A percentile compares a stretch with the other conserved stretches of the same genome.
Evolutionary conservation across 306 rosid genomes (phyloP).

Genomic region (Rosa rugosa): DNA sequence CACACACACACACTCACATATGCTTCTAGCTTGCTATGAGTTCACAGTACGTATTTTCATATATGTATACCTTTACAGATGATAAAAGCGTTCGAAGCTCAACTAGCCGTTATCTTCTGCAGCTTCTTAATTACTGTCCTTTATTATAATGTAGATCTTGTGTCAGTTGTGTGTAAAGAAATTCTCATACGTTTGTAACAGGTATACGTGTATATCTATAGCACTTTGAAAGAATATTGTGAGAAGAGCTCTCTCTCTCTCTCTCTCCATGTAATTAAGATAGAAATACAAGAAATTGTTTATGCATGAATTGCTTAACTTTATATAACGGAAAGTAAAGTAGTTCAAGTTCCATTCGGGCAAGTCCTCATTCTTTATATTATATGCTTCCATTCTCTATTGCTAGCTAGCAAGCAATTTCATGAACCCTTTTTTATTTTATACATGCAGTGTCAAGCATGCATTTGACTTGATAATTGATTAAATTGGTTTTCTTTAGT

Average conservation of each 20-base stretch:
- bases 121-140: background rate
- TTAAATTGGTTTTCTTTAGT: background rate
- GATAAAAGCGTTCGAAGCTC: background rate
- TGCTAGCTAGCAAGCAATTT: background rate
- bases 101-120: background rate
- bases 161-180: background rate
- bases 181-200: background rate
- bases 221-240: too few relatives aligned
- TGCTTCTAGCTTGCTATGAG: background rate
- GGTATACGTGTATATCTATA: too few relatives aligned
- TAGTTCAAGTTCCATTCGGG: background rate
- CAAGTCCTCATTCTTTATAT: background rate
- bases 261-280: too few relatives aligned
- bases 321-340: background rate
- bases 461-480: background rate
- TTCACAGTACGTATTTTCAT: background rate
- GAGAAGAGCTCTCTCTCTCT: too few relatives aligned
- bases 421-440: background rate
- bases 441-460: background rate
- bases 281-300: background rate
- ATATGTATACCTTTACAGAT: background rate
- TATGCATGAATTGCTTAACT: background rate
- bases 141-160: background rate
- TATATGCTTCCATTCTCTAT: background rate
- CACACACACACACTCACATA: too few relatives aligned